Conservation (phyloP, 129 eudicot species). For the Artemisia tridentata region DNA sequence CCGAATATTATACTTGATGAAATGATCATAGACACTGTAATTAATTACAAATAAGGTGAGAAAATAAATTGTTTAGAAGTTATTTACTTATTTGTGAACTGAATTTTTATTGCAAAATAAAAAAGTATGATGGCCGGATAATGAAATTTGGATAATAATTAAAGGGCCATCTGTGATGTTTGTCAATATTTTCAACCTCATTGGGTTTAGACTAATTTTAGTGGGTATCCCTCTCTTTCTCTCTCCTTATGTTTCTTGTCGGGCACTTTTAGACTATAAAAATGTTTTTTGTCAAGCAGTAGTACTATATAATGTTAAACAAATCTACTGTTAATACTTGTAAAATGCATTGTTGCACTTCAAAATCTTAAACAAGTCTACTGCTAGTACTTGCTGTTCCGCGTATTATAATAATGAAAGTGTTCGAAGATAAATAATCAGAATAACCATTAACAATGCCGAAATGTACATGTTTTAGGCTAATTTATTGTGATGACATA, state of each 20-base stretch:
- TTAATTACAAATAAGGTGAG: neutral
- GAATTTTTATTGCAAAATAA: neutral
- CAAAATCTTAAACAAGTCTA: too few species aligned
- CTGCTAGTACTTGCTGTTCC: too few species aligned
- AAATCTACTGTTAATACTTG: constrained; percentile 15
- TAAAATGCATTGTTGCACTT: neutral
- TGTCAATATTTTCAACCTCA: neutral
- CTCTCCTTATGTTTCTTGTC: constrained; percentile 4
- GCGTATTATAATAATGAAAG: too few species aligned
- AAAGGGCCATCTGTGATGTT: constrained; percentile 12
- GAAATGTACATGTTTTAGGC: constrained; percentile 23
- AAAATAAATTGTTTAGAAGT: neutral
- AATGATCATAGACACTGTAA: neutral
- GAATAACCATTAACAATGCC: constrained; percentile 7
- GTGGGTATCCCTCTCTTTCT: constrained; percentile 18
- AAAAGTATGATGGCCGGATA: constrained; percentile 5
- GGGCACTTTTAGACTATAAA: constrained; percentile 35
- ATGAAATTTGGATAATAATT: constrained; percentile 7
- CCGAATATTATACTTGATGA: neutral
- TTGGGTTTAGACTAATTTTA: constrained; percentile 9
- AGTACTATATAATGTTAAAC: constrained; percentile 26
- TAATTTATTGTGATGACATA: constrained; percentile 16
- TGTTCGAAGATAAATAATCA: too few species aligned
- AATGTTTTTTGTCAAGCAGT: constrained; percentile 19
- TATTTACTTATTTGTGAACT: neutral